Evolutionary conservation across 2,329 filamentous ascomycete genomes (phyloP).

Genomic region (Colletotrichum euphorbiae): DNA sequence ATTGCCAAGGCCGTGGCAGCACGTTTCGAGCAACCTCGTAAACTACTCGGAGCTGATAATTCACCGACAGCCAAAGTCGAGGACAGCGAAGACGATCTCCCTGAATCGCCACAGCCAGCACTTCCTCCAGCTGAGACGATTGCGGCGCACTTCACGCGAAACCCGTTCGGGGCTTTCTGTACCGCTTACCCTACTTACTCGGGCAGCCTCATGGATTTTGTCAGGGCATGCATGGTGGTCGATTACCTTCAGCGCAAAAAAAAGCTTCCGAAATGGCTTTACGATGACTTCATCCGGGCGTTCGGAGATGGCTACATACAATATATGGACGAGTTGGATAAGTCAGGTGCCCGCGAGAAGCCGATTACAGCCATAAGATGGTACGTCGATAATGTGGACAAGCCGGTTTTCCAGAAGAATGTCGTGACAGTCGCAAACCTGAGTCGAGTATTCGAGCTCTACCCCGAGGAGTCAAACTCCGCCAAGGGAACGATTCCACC

Average conservation of each 20-base stretch:
- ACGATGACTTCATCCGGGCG: constrained; percentile 64
- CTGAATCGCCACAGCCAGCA: not conserved
- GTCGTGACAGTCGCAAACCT: constrained; percentile 53
- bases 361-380: constrained; percentile 56
- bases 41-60: not conserved
- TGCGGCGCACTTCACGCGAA: constrained; percentile 11
- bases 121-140: not conserved
- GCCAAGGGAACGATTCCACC: not conserved
- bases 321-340: constrained; percentile 51
- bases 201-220: constrained; percentile 55
- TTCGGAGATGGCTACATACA: constrained; percentile 56
- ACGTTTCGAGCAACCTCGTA: not conserved
- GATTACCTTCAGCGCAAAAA: constrained; percentile 51
- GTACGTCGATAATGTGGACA: constrained; percentile 48
- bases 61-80: not conserved
- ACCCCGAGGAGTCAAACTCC: constrained; percentile 45
- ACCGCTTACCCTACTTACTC: constrained; percentile 56
- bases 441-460: constrained; percentile 48
- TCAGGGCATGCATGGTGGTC: constrained; percentile 58
- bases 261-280: constrained; percentile 56
- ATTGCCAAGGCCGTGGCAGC: not conserved
- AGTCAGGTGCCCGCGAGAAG: constrained; percentile 40
- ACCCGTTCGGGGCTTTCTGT: constrained; percentile 54
- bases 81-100: not conserved
- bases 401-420: constrained; percentile 42